These are phyloP conservation scores for Gracilariopsis chorda DNA, from an alignment of 23 red algal genomes.

Conservation along the genomic window DNA sequence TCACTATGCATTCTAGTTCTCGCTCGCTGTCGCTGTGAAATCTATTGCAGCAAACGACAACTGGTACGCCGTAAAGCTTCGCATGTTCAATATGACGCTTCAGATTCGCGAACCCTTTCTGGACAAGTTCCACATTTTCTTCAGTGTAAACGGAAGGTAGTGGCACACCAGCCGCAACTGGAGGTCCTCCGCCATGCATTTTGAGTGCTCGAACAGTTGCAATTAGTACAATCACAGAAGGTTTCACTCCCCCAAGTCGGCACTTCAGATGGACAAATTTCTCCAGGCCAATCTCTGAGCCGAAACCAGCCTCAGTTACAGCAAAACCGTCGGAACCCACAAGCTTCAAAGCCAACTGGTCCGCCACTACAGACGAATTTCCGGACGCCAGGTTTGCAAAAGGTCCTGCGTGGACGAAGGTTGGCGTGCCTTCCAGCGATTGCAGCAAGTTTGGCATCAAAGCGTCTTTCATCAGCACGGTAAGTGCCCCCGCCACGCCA, in stretches of 20 bases:
- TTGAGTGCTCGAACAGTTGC: constrained; percentile 93
- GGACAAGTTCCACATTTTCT: constrained; percentile 77
- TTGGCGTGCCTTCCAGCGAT: constrained; percentile 95
- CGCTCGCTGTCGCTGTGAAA: constrained; percentile 78
- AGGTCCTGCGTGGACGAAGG: constrained; percentile 97
- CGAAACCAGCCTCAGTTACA: constrained; percentile 97
- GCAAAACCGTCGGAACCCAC: constrained; percentile 94
- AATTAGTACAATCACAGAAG: constrained; percentile 80
- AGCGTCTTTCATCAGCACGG: constrained; percentile 96
- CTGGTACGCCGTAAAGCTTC: constrained; percentile 74
- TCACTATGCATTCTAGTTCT: constrained; percentile 75
- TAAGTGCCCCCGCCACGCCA: constrained; percentile 91
- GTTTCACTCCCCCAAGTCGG: constrained; percentile 67
- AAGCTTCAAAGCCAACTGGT: constrained; percentile 89
- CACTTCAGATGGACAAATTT: constrained; percentile 98
- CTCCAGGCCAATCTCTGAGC: constrained; percentile 96
- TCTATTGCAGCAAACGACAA: constrained; percentile 89
- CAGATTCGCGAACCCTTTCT: constrained; percentile 84
- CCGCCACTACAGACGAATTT: constrained; percentile 95
- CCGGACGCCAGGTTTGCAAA: constrained; percentile 99
- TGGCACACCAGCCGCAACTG: constrained; percentile 77
- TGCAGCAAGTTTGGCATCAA: constrained; percentile 96
- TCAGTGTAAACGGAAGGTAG: constrained; percentile 67
- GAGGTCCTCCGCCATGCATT: constrained; percentile 94
- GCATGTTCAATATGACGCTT: constrained; percentile 89